These are phyloP conservation scores for Guadua angustifolia DNA, from an alignment of 176 grass and related monocot species.

Conservation along the genomic window DNA sequence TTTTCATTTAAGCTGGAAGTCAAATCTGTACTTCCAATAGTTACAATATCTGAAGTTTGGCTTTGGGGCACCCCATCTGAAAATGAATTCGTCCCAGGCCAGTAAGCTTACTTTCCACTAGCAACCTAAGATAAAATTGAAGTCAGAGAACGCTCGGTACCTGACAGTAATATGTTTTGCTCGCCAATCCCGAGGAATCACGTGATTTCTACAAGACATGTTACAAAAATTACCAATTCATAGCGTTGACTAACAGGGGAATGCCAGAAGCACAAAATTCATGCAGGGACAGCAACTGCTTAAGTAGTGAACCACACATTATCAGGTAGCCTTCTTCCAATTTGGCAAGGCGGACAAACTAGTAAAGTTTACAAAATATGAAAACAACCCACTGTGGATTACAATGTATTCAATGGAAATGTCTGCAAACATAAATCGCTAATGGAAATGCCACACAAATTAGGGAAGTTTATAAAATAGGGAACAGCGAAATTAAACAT, in stretches of 20 bases:
- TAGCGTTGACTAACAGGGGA: background rate
- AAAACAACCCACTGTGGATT: background rate
- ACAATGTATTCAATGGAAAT: background rate
- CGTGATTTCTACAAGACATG: background rate
- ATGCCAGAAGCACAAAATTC: background rate
- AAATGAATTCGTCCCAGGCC: background rate
- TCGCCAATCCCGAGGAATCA: background rate
- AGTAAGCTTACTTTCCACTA: background rate
- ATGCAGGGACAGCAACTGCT: background rate
- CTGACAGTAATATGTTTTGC: background rate
- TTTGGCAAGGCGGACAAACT: background rate
- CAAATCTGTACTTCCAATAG: background rate
- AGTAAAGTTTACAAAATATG: background rate
- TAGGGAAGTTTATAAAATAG: background rate
- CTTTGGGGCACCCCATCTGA: background rate
- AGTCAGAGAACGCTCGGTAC: background rate
- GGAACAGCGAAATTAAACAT: background rate
- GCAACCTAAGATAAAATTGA: background rate
- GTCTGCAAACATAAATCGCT: background rate
- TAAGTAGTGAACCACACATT: background rate
- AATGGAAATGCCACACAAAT: background rate
- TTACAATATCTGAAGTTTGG: constrained; percentile 21
- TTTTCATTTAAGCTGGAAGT: constrained; percentile 13
- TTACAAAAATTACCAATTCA: background rate
- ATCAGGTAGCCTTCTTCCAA: constrained; percentile 18